Evolutionary conservation across 2,329 filamentous ascomycete species (phyloP).

Genomic region (Trichoderma polysporum): DNA sequence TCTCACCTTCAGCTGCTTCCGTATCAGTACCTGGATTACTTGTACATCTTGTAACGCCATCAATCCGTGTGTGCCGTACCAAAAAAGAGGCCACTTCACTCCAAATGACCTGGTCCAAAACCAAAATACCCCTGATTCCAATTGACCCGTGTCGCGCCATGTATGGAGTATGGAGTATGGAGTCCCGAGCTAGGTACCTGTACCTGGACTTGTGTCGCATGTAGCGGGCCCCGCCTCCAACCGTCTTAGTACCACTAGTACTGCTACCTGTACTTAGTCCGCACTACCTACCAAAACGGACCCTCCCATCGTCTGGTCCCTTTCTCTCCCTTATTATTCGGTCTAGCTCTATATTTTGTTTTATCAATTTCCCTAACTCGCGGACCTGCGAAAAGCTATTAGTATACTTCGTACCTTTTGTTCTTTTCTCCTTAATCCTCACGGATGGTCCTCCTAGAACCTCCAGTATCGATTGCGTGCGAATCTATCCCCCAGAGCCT

Average conservation of each 20-base stretch:
- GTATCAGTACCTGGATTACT: too few species aligned
- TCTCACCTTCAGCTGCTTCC: too few species aligned
- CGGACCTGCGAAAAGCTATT: conserved; percentile 7
- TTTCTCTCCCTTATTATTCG: conserved; percentile 14
- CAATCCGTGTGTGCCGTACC: neutral
- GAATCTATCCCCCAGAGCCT: neutral
- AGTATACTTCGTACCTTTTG: neutral
- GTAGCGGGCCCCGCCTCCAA: neutral
- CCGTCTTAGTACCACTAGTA: neutral
- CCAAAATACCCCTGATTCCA: conserved; percentile 15
- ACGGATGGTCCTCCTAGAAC: neutral
- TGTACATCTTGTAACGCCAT: neutral
- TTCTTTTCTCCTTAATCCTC: neutral
- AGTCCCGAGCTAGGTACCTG: neutral
- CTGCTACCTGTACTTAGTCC: neutral
- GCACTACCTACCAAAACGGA: neutral
- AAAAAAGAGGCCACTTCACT: conserved; percentile 11
- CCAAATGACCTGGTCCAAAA: neutral
- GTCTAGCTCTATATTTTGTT: conserved; percentile 9
- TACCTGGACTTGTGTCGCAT: conserved; percentile 6
- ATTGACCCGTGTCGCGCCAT: conserved; percentile 21
- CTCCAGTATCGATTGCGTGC: conserved; percentile 11
- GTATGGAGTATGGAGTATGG: conserved; percentile 7
- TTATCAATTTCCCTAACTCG: conserved; percentile 10
- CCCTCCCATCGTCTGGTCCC: neutral